phyloP scores from a whole-genome alignment of 495 filamentous ascomycete species.

The Neurospora africana region DNA sequence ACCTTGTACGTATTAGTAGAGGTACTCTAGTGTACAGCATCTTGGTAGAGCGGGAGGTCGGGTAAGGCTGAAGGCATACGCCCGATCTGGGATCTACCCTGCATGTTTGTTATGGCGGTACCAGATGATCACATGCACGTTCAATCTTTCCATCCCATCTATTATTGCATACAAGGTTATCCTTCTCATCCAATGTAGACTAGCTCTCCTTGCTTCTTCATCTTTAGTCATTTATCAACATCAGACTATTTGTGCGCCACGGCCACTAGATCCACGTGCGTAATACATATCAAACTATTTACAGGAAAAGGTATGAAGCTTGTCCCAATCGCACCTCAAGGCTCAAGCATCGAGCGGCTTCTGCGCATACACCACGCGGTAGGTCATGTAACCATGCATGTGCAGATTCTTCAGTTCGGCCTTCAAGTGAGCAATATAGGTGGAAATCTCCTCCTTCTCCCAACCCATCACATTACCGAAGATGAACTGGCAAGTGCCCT shows the following conservation, averaged over 20 bases:
- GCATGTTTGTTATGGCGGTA: not conserved
- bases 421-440: conserved; percentile 11
- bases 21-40: not conserved
- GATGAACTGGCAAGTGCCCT: conserved; percentile 10
- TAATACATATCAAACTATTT: not conserved
- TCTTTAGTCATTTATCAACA: too few relatives aligned
- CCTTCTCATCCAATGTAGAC: not conserved
- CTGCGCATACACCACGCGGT: conserved; percentile 20
- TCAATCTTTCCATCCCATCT: not conserved
- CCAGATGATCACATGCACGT: not conserved
- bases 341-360: conserved; percentile 12
- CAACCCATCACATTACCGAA: conserved; percentile 23
- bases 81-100: not conserved
- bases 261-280: too few relatives aligned
- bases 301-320: not conserved
- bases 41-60: not conserved
- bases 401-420: conserved; percentile 9
- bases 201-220: too few relatives aligned
- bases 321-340: not conserved
- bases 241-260: not conserved
- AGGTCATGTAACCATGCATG: conserved; percentile 5
- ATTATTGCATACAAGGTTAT: not conserved
- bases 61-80: not conserved
- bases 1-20: not conserved
- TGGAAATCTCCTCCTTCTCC: conserved; percentile 6